Conservation (phyloP, 1,284 basidiomycete species). For the Polyporus tsugae region DNA sequence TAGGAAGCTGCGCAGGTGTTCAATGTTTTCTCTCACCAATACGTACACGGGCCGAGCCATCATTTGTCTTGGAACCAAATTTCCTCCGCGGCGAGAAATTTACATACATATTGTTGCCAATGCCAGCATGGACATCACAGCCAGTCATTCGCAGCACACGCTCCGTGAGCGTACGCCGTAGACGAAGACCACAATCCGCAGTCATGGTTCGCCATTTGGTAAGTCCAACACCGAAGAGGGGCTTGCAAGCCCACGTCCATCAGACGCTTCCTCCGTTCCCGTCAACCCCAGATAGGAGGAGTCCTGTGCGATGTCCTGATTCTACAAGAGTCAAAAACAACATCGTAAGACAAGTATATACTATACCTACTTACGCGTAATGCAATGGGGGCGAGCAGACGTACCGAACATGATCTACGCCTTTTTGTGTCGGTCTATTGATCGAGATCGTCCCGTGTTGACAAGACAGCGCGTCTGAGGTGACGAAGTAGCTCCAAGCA, state of each 20-base stretch:
- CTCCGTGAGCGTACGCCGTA: neutral
- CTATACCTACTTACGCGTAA: neutral
- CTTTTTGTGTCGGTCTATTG: neutral
- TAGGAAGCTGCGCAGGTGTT: neutral
- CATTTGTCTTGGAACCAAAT: neutral
- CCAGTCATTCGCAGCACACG: neutral
- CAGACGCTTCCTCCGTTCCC: constrained; percentile 2
- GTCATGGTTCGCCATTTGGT: neutral
- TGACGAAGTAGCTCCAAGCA: neutral
- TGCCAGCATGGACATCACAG: neutral
- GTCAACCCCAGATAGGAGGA: neutral
- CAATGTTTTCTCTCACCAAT: neutral
- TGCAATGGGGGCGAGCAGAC: neutral
- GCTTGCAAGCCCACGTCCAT: neutral
- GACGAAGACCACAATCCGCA: neutral
- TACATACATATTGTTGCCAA: neutral
- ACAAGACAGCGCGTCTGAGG: neutral
- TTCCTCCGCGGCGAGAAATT: neutral
- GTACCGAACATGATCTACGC: neutral
- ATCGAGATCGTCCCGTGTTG: neutral
- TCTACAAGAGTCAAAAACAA: neutral
- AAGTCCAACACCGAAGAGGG: neutral
- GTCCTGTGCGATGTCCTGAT: neutral
- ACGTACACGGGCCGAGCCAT: neutral
- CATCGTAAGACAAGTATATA: neutral